A percentile compares a stretch with the other conserved stretches of the same genome.
Evolutionary conservation across 192 early-diverging fungal species (phyloP).

Genomic region (Backusella tarrabulga): DNA sequence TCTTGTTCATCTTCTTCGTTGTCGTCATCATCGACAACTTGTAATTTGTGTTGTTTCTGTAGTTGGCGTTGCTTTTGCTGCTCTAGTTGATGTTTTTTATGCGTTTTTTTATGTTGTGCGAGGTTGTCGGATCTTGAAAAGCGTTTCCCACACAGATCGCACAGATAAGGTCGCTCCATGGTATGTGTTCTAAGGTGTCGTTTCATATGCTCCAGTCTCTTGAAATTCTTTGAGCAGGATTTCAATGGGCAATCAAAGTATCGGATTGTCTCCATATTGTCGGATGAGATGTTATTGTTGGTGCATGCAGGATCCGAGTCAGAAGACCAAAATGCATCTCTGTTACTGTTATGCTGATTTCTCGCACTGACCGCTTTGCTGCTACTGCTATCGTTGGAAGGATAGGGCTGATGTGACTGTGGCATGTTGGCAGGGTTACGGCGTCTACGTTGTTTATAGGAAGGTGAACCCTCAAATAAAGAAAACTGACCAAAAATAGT

Average conservation of each 20-base stretch:
- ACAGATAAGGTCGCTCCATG: slow-evolving; percentile 57
- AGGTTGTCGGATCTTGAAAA: slow-evolving; percentile 61
- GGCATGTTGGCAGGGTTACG: slow-evolving; percentile 37
- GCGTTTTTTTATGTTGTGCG: slow-evolving; percentile 61
- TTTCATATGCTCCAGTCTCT: slow-evolving; percentile 57
- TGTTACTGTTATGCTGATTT: slow-evolving; percentile 3
- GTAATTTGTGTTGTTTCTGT: background rate
- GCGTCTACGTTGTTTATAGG: slow-evolving; percentile 70
- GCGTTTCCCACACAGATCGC: slow-evolving; percentile 52
- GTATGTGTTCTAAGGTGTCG: slow-evolving; percentile 61
- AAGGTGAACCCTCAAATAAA: slow-evolving; percentile 69
- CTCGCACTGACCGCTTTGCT: background rate
- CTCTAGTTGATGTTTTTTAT: slow-evolving; percentile 15
- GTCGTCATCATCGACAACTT: background rate
- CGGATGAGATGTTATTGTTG: background rate
- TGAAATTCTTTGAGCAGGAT: slow-evolving; percentile 52
- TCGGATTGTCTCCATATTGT: background rate
- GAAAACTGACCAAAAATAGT: slow-evolving; percentile 53
- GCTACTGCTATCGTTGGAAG: background rate
- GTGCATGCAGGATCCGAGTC: background rate
- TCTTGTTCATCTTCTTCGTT: background rate
- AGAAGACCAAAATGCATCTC: slow-evolving; percentile 1
- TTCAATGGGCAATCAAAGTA: slow-evolving; percentile 52
- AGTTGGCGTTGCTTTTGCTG: background rate
- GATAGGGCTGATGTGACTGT: background rate